Percentiles rank a stretch among this genome's conserved stretches.
Evolutionary conservation across 306 rosid genomes (phyloP).

Genomic region (Pyrus communis): DNA sequence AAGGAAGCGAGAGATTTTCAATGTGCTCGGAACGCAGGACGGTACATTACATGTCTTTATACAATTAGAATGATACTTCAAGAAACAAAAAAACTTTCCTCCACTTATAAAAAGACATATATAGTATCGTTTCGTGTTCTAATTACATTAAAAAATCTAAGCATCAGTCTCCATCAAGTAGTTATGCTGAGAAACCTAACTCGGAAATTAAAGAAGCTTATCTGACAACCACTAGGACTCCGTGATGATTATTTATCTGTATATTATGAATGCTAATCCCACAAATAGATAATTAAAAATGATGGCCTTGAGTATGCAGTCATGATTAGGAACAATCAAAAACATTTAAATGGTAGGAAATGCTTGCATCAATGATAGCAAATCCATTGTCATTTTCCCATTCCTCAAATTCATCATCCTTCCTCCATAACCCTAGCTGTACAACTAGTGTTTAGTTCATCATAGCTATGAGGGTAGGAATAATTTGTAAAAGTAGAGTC

Average conservation of each 20-base stretch:
- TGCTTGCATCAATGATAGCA: background rate
- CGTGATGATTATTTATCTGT: constrained; percentile 3
- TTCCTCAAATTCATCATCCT: background rate
- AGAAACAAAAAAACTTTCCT: too few species aligned
- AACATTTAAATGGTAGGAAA: background rate
- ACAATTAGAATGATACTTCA: too few species aligned
- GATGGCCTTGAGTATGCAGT: background rate
- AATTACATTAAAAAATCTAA: background rate
- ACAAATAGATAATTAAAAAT: background rate
- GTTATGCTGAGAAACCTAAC: background rate
- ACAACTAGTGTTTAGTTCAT: background rate
- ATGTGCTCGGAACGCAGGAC: too few species aligned
- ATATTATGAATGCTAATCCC: constrained; percentile 1
- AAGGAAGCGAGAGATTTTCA: background rate
- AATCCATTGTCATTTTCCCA: background rate
- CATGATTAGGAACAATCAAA: constrained; percentile 5
- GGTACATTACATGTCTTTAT: too few species aligned
- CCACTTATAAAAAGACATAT: too few species aligned
- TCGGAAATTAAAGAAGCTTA: background rate
- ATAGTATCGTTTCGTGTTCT: too few species aligned
- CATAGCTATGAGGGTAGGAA: background rate
- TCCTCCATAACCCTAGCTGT: background rate
- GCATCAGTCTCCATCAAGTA: background rate
- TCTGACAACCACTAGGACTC: background rate
- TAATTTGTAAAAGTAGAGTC: background rate